A percentile compares a stretch with the other conserved stretches of the same genome.
Evolutionary conservation across 176 grass and related monocot genomes (phyloP).

Genomic region (Lolium rigidum): DNA sequence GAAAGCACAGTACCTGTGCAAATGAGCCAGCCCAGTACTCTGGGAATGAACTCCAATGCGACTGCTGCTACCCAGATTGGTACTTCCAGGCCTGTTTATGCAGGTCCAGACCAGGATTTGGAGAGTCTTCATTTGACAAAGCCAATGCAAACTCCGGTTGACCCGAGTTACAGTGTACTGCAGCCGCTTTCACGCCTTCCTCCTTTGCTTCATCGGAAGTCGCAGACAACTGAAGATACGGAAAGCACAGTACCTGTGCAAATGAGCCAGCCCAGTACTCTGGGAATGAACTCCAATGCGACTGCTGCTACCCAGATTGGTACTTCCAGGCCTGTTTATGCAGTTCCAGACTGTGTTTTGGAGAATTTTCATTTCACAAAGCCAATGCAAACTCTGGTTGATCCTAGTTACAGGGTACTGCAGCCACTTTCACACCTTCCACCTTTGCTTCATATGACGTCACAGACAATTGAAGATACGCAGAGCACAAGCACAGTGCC

Average conservation of each 20-base stretch:
- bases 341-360: slow-evolving; percentile 41
- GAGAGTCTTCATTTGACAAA: slow-evolving; percentile 51
- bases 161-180: slow-evolving; percentile 65
- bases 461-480: slow-evolving; percentile 56
- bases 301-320: slow-evolving; percentile 26
- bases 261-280: slow-evolving; percentile 51
- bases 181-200: slow-evolving; percentile 81
- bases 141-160: slow-evolving; percentile 43
- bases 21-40: slow-evolving; percentile 51
- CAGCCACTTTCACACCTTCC: slow-evolving; percentile 82
- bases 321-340: slow-evolving; percentile 45
- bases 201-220: slow-evolving; percentile 57
- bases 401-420: slow-evolving; percentile 65
- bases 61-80: slow-evolving; percentile 26
- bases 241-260: slow-evolving; percentile 63
- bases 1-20: slow-evolving; percentile 63
- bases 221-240: slow-evolving; percentile 57
- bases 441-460: slow-evolving; percentile 58
- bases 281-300: not conserved
- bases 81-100: no score
- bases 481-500: slow-evolving; percentile 51
- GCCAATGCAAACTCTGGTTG: slow-evolving; percentile 43
- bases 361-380: slow-evolving; percentile 55
- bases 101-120: no score
- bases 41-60: not conserved